phyloP scores from a whole-genome alignment of 2,329 filamentous ascomycete species.

The Botryotinia narcissicola region DNA sequence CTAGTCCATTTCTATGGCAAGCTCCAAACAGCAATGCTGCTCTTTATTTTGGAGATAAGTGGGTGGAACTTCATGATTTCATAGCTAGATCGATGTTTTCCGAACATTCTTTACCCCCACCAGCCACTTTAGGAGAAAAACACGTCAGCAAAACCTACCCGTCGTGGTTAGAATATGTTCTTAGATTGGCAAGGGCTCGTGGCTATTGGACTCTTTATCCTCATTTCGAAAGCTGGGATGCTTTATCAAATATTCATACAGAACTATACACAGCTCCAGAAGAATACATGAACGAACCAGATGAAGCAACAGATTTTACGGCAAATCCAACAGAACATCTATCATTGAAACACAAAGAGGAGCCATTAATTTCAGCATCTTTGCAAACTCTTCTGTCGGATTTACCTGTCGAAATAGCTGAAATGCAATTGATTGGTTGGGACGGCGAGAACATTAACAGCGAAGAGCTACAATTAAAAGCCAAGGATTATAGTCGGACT shows the following conservation, averaged over 20 bases:
- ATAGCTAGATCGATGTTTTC: slow-evolving; percentile 48
- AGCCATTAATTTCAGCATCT: slow-evolving; percentile 46
- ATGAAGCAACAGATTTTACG: slow-evolving; percentile 29
- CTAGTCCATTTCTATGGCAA: slow-evolving; percentile 70
- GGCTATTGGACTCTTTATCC: slow-evolving; percentile 83
- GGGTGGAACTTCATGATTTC: slow-evolving; percentile 82
- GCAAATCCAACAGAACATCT: slow-evolving; percentile 34
- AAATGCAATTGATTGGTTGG: slow-evolving; percentile 62
- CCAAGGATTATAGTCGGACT: slow-evolving; percentile 51
- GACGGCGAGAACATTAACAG: slow-evolving; percentile 52
- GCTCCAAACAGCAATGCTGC: slow-evolving; percentile 78
- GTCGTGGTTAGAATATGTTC: slow-evolving; percentile 73
- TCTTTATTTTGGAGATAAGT: slow-evolving; percentile 80
- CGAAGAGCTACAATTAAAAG: slow-evolving; percentile 44
- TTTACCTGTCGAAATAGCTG: slow-evolving; percentile 44
- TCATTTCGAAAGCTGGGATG: slow-evolving; percentile 45
- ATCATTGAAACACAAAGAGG: slow-evolving; percentile 33
- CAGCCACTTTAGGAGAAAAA: slow-evolving; percentile 51
- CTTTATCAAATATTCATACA: slow-evolving; percentile 71
- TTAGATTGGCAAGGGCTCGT: slow-evolving; percentile 71
- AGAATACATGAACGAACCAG: slow-evolving; percentile 48
- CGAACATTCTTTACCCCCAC: slow-evolving; percentile 39
- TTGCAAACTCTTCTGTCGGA: slow-evolving; percentile 51
- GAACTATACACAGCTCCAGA: slow-evolving; percentile 74
- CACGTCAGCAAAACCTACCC: slow-evolving; percentile 66